A percentile compares a stretch with the other conserved stretches of the same genome.
These are phyloP conservation scores for Acer yangbiense DNA, from an alignment of 345 rosid genomes.

Conservation along the genomic window DNA sequence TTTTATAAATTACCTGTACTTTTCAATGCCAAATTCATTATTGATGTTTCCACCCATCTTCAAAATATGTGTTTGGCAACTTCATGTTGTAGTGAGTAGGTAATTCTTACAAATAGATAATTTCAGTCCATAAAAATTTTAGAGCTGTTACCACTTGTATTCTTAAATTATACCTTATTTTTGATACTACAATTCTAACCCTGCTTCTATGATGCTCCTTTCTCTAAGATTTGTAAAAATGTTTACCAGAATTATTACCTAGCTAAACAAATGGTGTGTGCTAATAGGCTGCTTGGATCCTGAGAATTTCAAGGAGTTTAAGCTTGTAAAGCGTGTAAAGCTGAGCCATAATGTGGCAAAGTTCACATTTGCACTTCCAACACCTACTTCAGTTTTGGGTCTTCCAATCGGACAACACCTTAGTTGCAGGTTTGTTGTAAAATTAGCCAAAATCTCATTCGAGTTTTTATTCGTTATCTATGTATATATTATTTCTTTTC, in stretches of 20 bases:
- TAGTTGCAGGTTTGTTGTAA: slow-evolving; percentile 75
- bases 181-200: neutral
- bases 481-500: neutral
- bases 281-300: slow-evolving; percentile 76
- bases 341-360: slow-evolving; percentile 97
- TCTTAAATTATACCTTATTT: no score
- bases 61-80: neutral
- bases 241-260: neutral
- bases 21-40: neutral
- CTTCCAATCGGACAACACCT: slow-evolving; percentile 98
- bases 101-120: neutral
- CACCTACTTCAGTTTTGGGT: slow-evolving; percentile 78
- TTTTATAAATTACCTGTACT: no score
- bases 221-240: neutral
- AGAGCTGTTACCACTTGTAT: neutral
- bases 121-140: neutral
- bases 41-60: neutral
- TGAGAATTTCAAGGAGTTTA: slow-evolving; percentile 84
- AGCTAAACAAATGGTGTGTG: slow-evolving; percentile 2
- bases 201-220: slow-evolving; percentile 2
- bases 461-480: neutral
- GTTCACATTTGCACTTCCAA: slow-evolving; percentile 78
- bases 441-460: neutral
- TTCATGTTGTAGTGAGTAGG: neutral
- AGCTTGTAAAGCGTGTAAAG: slow-evolving; percentile 79